These are phyloP conservation scores for Erodium texanum DNA, from an alignment of 441 rosid species.

Conservation along the genomic window DNA sequence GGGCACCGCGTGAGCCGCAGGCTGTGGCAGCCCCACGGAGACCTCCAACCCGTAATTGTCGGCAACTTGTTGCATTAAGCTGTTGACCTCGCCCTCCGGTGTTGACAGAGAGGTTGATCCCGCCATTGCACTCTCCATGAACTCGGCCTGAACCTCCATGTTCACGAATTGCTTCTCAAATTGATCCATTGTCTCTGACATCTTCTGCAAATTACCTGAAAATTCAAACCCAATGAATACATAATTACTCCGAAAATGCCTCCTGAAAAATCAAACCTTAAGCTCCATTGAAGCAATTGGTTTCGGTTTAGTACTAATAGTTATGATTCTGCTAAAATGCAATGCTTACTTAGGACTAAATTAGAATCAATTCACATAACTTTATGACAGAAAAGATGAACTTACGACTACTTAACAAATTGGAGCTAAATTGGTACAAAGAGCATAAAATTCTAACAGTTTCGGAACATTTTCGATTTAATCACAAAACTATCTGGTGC, in stretches of 20 bases:
- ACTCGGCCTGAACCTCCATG: not conserved
- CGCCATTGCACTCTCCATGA: not conserved
- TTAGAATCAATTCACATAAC: not conserved
- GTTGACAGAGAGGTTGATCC: not conserved
- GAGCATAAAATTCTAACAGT: not conserved
- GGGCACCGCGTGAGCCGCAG: not conserved
- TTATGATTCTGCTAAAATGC: no score
- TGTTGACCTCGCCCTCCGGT: not conserved
- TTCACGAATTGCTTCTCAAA: not conserved
- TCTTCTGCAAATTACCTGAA: not conserved
- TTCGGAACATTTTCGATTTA: no score
- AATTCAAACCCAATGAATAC: not conserved
- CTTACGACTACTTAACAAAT: no score
- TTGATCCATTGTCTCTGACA: not conserved
- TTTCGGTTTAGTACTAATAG: no score
- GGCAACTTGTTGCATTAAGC: not conserved
- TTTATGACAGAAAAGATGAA: not conserved
- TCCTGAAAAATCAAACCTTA: not conserved
- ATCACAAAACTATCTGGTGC: not conserved
- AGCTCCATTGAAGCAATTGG: not conserved
- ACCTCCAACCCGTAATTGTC: not conserved
- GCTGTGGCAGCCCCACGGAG: not conserved
- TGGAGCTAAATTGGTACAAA: not conserved
- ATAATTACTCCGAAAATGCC: not conserved
- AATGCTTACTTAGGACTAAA: no score